Evolutionary conservation across 2,329 filamentous ascomycete genomes (phyloP).

Genomic region (Paracamarosporium sp.): DNA sequence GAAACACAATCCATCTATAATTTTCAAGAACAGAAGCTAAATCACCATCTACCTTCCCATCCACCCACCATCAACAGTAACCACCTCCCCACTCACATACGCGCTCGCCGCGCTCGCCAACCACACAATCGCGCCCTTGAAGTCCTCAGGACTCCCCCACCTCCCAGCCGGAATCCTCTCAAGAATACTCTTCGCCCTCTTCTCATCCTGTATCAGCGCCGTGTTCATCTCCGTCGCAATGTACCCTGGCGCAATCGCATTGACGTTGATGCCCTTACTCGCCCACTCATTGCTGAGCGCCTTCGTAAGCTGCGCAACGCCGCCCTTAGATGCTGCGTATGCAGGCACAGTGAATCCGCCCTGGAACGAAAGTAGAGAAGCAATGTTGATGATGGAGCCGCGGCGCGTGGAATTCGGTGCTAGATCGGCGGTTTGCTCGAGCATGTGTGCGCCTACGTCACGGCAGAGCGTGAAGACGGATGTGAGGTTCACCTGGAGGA

Average conservation of each 20-base stretch:
- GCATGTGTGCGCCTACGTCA: constrained; percentile 81
- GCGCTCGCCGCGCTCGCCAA: constrained; percentile 77
- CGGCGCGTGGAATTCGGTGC: constrained; percentile 52
- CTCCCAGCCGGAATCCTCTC: constrained; percentile 81
- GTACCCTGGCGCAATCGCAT: constrained; percentile 89
- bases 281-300: constrained; percentile 88
- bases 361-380: constrained; percentile 81
- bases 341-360: constrained; percentile 88
- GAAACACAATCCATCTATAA: background rate
- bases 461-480: constrained; percentile 80
- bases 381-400: constrained; percentile 84
- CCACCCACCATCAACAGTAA: constrained; percentile 91
- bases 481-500: constrained; percentile 86
- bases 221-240: constrained; percentile 95
- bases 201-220: constrained; percentile 76
- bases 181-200: constrained; percentile 75
- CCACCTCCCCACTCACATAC: constrained; percentile 81
- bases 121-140: constrained; percentile 82
- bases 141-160: constrained; percentile 86
- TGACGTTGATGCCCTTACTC: constrained; percentile 78
- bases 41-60: constrained; percentile 72
- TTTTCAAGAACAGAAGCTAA: background rate
- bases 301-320: constrained; percentile 84
- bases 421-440: constrained; percentile 61
- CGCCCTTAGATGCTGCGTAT: constrained; percentile 86